These are phyloP conservation scores for Candida silvicultrix DNA, from an alignment of 805 yeast species.

Conservation along the genomic window DNA sequence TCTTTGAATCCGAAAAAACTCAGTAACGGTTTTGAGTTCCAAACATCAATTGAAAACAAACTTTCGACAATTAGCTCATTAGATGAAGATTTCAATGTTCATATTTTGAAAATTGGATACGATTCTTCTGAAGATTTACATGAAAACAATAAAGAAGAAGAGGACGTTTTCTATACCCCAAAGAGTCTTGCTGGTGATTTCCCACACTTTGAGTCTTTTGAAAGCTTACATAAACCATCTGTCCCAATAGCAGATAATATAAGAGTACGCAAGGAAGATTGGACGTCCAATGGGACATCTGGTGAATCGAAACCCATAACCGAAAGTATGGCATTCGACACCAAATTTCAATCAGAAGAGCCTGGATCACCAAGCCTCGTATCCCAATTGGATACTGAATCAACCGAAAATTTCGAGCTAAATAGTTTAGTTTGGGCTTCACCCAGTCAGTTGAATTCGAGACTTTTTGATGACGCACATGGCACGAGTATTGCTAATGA, in stretches of 20 bases:
- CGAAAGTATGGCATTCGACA: neutral
- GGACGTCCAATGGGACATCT: no score
- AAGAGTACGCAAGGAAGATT: neutral
- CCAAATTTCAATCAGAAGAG: neutral
- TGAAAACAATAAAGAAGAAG: constrained; percentile 4
- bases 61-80: constrained; percentile 10
- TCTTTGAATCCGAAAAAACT: neutral
- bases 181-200: constrained; percentile 11
- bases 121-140: constrained; percentile 8
- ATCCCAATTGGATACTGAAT: neutral
- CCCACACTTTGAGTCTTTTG: constrained; percentile 2
- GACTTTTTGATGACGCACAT: neutral
- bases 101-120: constrained; percentile 16
- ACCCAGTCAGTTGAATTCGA: neutral
- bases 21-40: no score
- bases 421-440: neutral
- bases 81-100: constrained; percentile 17
- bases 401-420: neutral
- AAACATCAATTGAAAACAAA: neutral
- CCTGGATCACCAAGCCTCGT: neutral
- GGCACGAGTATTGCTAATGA: constrained; percentile 21
- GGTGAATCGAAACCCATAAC: neutral
- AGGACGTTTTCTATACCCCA: constrained; percentile 19
- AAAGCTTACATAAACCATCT: neutral
- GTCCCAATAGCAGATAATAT: neutral